These are phyloP conservation scores for Claviceps purpurea DNA, from an alignment of 2,329 filamentous ascomycete genomes.

Conservation along the genomic window DNA sequence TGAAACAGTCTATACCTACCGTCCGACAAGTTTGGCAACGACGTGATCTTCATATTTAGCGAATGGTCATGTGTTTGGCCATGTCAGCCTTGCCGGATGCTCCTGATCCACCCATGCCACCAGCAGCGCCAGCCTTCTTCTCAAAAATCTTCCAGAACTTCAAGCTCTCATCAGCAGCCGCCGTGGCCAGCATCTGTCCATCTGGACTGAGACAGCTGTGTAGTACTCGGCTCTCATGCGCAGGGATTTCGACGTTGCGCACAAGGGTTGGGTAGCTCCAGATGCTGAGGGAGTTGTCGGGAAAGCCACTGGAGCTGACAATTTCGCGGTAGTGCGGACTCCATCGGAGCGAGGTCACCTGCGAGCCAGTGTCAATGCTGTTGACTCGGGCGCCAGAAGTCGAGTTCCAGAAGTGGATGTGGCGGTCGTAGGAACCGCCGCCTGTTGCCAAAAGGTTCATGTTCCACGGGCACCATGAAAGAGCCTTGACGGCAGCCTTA, in stretches of 20 bases:
- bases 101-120: constrained; percentile 50
- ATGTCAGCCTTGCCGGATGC: constrained; percentile 69
- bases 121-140: constrained; percentile 74
- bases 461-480: constrained; percentile 99
- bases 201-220: constrained; percentile 96
- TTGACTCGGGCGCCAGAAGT: constrained; percentile 95
- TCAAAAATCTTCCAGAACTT: constrained; percentile 99
- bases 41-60: constrained; percentile 35
- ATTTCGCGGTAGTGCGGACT: constrained; percentile 96
- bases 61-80: constrained; percentile 91
- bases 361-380: constrained; percentile 96
- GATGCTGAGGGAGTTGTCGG: constrained; percentile 97
- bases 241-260: constrained; percentile 94
- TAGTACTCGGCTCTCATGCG: constrained; percentile 89
- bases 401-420: constrained; percentile 99
- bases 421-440: constrained; percentile 88
- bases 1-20: constrained; percentile 34
- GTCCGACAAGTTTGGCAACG: constrained; percentile 16
- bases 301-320: constrained; percentile 92
- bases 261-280: constrained; percentile 98
- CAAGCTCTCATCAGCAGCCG: constrained; percentile 87
- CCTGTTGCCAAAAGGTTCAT: constrained; percentile 93
- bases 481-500: constrained; percentile 94
- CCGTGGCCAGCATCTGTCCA: constrained; percentile 94
- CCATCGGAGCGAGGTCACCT: constrained; percentile 94